These are phyloP conservation scores for Neurospora sp. DNA, from an alignment of 495 filamentous ascomycete species.

Conservation along the genomic window DNA sequence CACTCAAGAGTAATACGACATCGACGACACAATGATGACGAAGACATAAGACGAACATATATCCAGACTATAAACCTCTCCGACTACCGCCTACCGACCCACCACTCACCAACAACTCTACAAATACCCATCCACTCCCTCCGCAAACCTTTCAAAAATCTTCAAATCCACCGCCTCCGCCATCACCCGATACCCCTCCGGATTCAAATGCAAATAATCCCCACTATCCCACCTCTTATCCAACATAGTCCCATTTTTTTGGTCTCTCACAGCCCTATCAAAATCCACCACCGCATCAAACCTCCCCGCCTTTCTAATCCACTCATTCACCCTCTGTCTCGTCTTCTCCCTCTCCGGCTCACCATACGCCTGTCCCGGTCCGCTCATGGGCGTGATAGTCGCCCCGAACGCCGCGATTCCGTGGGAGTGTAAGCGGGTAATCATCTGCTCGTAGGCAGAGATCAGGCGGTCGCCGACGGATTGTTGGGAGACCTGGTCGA, in stretches of 20 bases:
- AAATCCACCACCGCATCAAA: conserved; percentile 60
- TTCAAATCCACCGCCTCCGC: conserved; percentile 44
- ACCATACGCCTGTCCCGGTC: conserved; percentile 33
- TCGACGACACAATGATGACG: background rate
- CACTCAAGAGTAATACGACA: background rate
- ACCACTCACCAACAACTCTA: background rate
- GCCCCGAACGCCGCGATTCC: conserved; percentile 46
- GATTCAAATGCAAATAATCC: conserved; percentile 55
- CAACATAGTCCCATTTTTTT: conserved; percentile 30
- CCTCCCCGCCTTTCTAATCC: conserved; percentile 42
- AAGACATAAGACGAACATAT: background rate
- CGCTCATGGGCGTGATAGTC: conserved; percentile 54
- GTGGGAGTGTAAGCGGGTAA: conserved; percentile 35
- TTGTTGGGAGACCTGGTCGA: conserved; percentile 27
- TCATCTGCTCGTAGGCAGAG: conserved; percentile 46
- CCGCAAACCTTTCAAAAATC: conserved; percentile 29
- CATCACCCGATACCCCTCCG: conserved; percentile 44
- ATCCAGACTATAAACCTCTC: too few relatives aligned
- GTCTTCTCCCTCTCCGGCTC: conserved; percentile 39
- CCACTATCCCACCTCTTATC: conserved; percentile 42
- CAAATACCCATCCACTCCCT: conserved; percentile 11
- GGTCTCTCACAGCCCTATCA: conserved; percentile 42
- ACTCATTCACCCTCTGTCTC: conserved; percentile 48
- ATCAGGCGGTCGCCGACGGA: conserved; percentile 39
- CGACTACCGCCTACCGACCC: background rate